phyloP scores from a whole-genome alignment of 208 protist genomes.

The Acanthamoeba polyphaga region DNA sequence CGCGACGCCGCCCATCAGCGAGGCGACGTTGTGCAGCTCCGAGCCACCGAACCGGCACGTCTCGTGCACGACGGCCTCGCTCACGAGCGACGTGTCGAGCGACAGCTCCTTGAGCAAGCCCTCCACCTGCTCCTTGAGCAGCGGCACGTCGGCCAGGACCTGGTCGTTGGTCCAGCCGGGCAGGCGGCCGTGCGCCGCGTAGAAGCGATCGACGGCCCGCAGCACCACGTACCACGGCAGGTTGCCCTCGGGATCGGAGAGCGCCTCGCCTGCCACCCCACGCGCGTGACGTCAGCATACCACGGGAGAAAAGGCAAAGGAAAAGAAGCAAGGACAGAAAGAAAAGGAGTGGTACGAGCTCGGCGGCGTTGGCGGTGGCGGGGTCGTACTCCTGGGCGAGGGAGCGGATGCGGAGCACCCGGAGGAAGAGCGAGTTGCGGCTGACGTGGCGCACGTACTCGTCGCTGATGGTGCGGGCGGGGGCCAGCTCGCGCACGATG shows the following conservation, averaged over 20 bases:
- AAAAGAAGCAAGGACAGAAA: background rate
- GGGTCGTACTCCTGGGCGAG: slow-evolving; percentile 83
- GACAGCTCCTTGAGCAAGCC: slow-evolving; percentile 69
- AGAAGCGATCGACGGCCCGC: slow-evolving; percentile 88
- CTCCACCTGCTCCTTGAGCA: slow-evolving; percentile 74
- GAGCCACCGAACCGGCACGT: slow-evolving; percentile 89
- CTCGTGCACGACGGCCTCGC: slow-evolving; percentile 89
- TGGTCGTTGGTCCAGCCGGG: slow-evolving; percentile 84
- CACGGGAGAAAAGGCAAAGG: slow-evolving; percentile 40
- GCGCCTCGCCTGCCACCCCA: background rate
- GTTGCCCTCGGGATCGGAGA: slow-evolving; percentile 71
- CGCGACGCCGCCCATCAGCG: slow-evolving; percentile 94
- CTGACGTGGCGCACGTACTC: slow-evolving; percentile 83
- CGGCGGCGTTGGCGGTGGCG: slow-evolving; percentile 11
- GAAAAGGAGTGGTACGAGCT: slow-evolving; percentile 4
- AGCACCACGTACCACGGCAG: slow-evolving; percentile 88
- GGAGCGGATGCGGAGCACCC: slow-evolving; percentile 80
- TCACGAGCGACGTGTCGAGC: slow-evolving; percentile 66
- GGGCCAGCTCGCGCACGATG: slow-evolving; percentile 67
- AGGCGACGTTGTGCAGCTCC: slow-evolving; percentile 94
- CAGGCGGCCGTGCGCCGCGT: slow-evolving; percentile 75
- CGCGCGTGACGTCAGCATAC: background rate
- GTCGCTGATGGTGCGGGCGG: slow-evolving; percentile 43
- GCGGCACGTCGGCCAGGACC: slow-evolving; percentile 81
- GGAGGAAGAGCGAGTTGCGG: slow-evolving; percentile 81